Base-by-base conservation (phyloP, 1,284 basidiomycete genomes). In the Inonotus hispidus region DNA sequence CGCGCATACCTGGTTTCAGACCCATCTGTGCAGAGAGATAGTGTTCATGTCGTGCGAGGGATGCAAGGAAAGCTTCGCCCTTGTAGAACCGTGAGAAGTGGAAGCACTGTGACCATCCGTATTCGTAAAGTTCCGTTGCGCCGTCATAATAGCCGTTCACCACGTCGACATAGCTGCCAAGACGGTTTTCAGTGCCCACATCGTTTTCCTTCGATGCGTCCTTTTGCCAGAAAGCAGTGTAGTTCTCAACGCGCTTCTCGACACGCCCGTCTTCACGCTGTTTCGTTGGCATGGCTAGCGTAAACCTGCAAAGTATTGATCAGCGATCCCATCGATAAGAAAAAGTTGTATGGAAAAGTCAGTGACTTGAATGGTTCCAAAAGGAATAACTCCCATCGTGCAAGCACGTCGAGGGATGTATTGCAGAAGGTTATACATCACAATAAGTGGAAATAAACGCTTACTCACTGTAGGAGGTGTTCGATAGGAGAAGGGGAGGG, bases 31-130 rank as follows among this genome's bases (percentile, higher is more conserved):
- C 78, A 11, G 95, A 88, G 65, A 99, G 92, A 79, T 96, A 99
- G 78, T 99, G 96, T 78, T 99, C 96, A 72, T 99, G 96, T 58
- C 97, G 90, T 16, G 96, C 95, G 61, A 99, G 82, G 59, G 91
- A 85, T 5, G 83, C 83, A 47, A 77, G 71, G 71, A 99, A 98
- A 1, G 86, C 84, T 75, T 99, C 97, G 66, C 96, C 97, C 75
- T 90, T 90, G 85, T 92, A 95, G 82, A 97, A 99, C 45, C 97
- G 93, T 60, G 93, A 97, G 75, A 99, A 99, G 78, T 99, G 96
- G 85, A 99, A 99, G 52, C 90, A 95, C 63, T 88, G 80, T 6
- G 83, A 84, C 94, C 93, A 96, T 60, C 93, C 95, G 72, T 94
- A 98, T 76, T 99, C 96, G 80, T 98, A 99, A 60, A 99, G 81